Percentiles rank a stretch among this genome's conserved stretches.
phyloP scores from a whole-genome alignment of 805 yeast genomes.

The Wickerhamomyces rabaulensis region DNA sequence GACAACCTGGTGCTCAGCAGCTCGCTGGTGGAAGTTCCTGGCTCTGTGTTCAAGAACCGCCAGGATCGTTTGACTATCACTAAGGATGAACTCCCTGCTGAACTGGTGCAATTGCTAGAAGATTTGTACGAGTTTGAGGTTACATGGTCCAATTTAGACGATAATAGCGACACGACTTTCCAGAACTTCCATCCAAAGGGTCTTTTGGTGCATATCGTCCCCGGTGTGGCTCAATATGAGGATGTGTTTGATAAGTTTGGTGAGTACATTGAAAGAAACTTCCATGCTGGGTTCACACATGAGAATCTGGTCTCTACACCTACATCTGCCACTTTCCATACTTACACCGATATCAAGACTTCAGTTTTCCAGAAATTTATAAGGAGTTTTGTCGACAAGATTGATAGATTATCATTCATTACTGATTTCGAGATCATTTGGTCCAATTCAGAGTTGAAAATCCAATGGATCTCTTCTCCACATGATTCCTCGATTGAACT shows the following conservation, averaged over 20 bases:
- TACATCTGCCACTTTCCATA: slow-evolving; percentile 19
- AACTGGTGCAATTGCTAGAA: slow-evolving; percentile 7
- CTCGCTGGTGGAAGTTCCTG: slow-evolving; percentile 14
- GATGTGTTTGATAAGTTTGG: slow-evolving; percentile 16
- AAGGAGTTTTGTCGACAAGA: slow-evolving; percentile 7
- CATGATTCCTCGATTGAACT: slow-evolving; percentile 11
- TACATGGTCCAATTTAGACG: slow-evolving; percentile 13
- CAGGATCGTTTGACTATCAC: slow-evolving; percentile 17
- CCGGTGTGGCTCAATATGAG: slow-evolving; percentile 16
- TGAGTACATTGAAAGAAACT: slow-evolving; percentile 5
- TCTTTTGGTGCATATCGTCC: slow-evolving; percentile 15
- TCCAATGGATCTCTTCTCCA: slow-evolving; percentile 19
- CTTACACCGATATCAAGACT: slow-evolving; percentile 8
- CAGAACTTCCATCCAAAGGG: slow-evolving; percentile 19
- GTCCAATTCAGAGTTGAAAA: slow-evolving; percentile 6
- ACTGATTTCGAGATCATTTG: slow-evolving; percentile 17
- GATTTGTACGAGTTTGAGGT: slow-evolving; percentile 16
- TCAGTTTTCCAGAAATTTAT: slow-evolving; percentile 16
- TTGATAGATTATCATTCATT: slow-evolving; percentile 18
- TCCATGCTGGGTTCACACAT: slow-evolving; percentile 12
- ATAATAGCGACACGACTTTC: slow-evolving; percentile 6
- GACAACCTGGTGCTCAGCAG: slow-evolving; percentile 17
- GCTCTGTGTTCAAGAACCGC: slow-evolving; percentile 13
- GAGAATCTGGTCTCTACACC: slow-evolving; percentile 15
- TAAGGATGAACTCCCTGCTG: slow-evolving; percentile 15